Base-by-base conservation (phyloP, 768 basidiomycete species). In the Amanita muscaria region DNA sequence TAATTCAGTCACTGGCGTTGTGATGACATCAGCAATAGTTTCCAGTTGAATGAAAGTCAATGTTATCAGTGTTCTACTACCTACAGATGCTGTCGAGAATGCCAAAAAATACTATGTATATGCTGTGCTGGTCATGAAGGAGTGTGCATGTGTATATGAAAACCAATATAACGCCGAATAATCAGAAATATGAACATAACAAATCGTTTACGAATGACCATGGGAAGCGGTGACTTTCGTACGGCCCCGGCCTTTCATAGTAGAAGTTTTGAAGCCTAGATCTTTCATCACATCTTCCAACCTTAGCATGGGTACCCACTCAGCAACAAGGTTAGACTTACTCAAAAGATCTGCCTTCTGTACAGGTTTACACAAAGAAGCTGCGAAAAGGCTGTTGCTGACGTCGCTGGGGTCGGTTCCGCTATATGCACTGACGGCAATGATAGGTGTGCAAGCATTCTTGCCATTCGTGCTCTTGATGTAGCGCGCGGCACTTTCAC, bases 401-500 rank as follows among this genome's bases (percentile, higher is more conserved):
- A 68, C 72, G 45, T 81, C 80, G 48, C 65, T 73, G 24, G 74
- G 68, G 49, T 89, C 86, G 14, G 68, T 69, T 8, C 80, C 78
- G 51, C 87, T 83, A 60, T 91, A 91, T 24, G 88, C 89, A 58
- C 88, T 93, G 40, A 94, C 81, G 42, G 89, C 86, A 49, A 94
- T 80, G 42, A 93, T 97, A 0, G 94, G 94, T 9, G 91, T 93
- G 53, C 76, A 82, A 40, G 85, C 80, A 56, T 98, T 98, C 68
- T 84, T 93, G 70, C 89, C 91, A 61, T 88, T 90, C 14, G 93
- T 97, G 53, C 83, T 91, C 69, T 91, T 91, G 70, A 99, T 94
- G 65, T 96, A 97, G 44, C 91, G 76, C 9, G 96, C 93, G 25
- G 96, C 96, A 53, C 88, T 84, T 64, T 98, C 94, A 29, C 94